These are phyloP conservation scores for Fusarium buxicola DNA, from an alignment of 2,329 filamentous ascomycete species.

Conservation along the genomic window DNA sequence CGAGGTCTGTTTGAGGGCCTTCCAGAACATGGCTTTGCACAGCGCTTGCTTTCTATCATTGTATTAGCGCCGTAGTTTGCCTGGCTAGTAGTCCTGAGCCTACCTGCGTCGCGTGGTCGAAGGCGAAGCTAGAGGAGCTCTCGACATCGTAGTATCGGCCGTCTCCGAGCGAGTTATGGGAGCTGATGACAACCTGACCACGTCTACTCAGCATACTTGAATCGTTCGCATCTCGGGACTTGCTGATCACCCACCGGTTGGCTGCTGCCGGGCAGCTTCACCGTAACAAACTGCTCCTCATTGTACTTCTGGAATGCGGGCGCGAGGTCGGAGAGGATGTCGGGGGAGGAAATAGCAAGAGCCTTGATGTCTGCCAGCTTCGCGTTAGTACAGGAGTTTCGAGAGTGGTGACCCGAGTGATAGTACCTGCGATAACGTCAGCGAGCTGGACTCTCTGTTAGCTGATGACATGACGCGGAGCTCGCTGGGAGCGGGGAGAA, in stretches of 20 bases:
- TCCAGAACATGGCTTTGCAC: conserved; percentile 85
- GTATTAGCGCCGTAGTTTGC: conserved; percentile 24
- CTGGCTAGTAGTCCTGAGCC: conserved; percentile 14
- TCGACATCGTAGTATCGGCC: conserved; percentile 92
- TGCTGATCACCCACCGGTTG: conserved; percentile 58
- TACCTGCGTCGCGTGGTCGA: conserved; percentile 86
- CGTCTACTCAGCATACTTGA: conserved; percentile 19
- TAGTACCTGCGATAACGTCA: conserved; percentile 86
- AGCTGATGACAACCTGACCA: conserved; percentile 81
- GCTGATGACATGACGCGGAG: conserved; percentile 43
- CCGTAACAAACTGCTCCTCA: conserved; percentile 89
- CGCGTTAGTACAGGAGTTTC: conserved; percentile 34
- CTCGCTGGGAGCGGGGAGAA: conserved; percentile 13
- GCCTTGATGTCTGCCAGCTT: conserved; percentile 82
- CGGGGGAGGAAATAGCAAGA: conserved; percentile 77
- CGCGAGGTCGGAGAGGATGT: conserved; percentile 76
- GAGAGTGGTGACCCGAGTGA: background rate
- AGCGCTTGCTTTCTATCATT: conserved; percentile 78
- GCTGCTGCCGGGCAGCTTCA: conserved; percentile 88
- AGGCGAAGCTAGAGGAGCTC: conserved; percentile 86
- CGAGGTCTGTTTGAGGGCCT: conserved; percentile 79
- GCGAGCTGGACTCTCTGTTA: conserved; percentile 70
- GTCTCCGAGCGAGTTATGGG: conserved; percentile 83
- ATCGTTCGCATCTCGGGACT: background rate
- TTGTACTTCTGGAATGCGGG: conserved; percentile 96